Percentiles rank a stretch among this genome's conserved stretches.
These are phyloP conservation scores for Crotalaria pallida DNA, from an alignment of 306 rosid species.

Conservation along the genomic window DNA sequence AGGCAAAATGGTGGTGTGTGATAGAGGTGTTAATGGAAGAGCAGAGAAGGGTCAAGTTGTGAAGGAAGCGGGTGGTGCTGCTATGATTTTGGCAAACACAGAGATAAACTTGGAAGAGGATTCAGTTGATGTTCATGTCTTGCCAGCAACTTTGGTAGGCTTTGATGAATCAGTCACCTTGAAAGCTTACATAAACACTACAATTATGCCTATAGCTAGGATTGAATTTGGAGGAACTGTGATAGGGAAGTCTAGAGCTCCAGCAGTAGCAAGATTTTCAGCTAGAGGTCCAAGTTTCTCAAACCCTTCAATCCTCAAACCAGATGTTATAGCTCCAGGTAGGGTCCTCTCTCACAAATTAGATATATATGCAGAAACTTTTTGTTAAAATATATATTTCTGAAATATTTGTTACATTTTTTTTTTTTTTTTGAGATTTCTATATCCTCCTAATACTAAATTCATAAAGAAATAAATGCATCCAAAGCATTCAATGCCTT, in stretches of 20 bases:
- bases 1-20: constrained; percentile 85
- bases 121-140: constrained; percentile 88
- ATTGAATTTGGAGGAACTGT: constrained; percentile 78
- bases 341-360: no score
- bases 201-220: constrained; percentile 51
- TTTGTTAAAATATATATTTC: no score
- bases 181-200: constrained; percentile 66
- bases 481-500: no score
- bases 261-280: constrained; percentile 81
- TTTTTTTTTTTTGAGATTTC: no score
- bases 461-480: no score
- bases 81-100: constrained; percentile 79
- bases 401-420: no score
- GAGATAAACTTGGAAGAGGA: constrained; percentile 78
- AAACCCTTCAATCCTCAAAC: constrained; percentile 89
- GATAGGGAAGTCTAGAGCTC: constrained; percentile 64
- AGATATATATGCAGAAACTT: no score
- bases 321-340: constrained; percentile 91
- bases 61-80: constrained; percentile 85
- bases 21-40: constrained; percentile 80
- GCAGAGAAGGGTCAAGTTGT: constrained; percentile 88
- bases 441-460: no score
- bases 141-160: constrained; percentile 86
- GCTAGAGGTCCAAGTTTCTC: constrained; percentile 80
- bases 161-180: constrained; percentile 62